Evolutionary conservation across 805 yeast species (phyloP), one percentile per base, ranked within the genome.

Genomic region (Candida sanyiensis): DNA sequence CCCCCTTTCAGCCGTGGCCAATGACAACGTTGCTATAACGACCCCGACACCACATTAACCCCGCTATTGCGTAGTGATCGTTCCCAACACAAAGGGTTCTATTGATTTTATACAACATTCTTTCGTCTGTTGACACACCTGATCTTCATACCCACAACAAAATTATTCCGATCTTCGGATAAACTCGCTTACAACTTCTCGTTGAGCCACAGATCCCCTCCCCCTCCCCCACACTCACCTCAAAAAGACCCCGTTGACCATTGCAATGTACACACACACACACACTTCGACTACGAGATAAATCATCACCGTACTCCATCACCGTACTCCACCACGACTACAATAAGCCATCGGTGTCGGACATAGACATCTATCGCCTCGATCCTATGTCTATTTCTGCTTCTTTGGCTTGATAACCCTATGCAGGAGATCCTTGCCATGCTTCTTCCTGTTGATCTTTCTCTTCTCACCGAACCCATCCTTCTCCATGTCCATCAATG

Each of bases 401-500:
- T 15, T 13, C 22, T 18, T 28, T 28, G 32, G 32, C 15, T 28
- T 28, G 12, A 13, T 28, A 20, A 28, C 32, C 22, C 12, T 28
- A 18, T 17, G 32, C 19, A 1, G 31, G 28, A 23, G 24, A 13
- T 42, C 37, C 19, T 44, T 21, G 11, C 48, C 49, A 26, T 56
- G 44, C 36, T 58, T 63, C 19, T 56, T 61, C 52, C 68, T 73
- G 47, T 77, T 75, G 29, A 64, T 72, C 51, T 66, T 70, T 46
- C 67, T 69, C 49, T 72, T 72, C 51, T 85, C 95, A 10, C 97
- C 96, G 58, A 89, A 90, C 16, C 77, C 74, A 45, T 86, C 96
- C 45, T 75, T 76, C 46, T 90, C 97, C 96, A 93, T 88, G 27
- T 85, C 96, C 84, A 90, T 77, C 39, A 83, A 58, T 3, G 96